Percentiles rank a stretch among this genome's conserved stretches.
Evolutionary conservation across 495 filamentous ascomycete species (phyloP).

Genomic region (Penicillium soppii): DNA sequence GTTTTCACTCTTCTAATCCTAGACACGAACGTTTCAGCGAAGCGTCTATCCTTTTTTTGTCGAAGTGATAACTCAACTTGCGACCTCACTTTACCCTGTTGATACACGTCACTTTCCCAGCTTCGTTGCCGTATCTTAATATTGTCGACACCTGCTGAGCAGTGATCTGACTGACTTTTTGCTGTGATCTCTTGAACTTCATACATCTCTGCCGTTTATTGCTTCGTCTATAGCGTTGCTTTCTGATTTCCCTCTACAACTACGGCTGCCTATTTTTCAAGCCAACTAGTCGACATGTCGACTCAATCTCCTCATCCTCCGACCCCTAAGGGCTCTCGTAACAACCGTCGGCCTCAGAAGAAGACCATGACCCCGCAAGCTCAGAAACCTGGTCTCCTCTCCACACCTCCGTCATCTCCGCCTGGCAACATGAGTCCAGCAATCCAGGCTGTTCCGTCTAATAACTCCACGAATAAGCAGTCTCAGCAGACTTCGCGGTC

Average conservation of each 20-base stretch:
- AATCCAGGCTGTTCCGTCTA: slow-evolving; percentile 33
- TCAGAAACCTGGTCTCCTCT: slow-evolving; percentile 31
- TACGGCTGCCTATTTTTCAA: slow-evolving; percentile 52
- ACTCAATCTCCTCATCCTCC: slow-evolving; percentile 39
- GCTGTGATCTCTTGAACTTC: slow-evolving; percentile 13
- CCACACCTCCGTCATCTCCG: slow-evolving; percentile 47
- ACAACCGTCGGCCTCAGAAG: slow-evolving; percentile 38
- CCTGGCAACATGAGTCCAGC: slow-evolving; percentile 39
- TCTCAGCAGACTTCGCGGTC: slow-evolving; percentile 33
- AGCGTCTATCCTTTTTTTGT: slow-evolving; percentile 16
- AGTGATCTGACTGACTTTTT: slow-evolving; percentile 30
- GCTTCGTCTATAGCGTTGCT: slow-evolving; percentile 19
- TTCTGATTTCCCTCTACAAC: slow-evolving; percentile 21
- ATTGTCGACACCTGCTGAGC: slow-evolving; percentile 38
- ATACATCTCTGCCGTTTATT: slow-evolving; percentile 4
- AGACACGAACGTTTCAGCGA: slow-evolving; percentile 13
- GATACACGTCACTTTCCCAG: slow-evolving; percentile 12
- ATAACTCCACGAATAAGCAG: slow-evolving; percentile 36
- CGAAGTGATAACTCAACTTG: slow-evolving; percentile 7
- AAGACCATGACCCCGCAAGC: slow-evolving; percentile 33
- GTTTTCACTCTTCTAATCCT: slow-evolving; percentile 15
- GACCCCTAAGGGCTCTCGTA: slow-evolving; percentile 41
- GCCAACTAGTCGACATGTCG: slow-evolving; percentile 44
- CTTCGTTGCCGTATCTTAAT: slow-evolving; percentile 21
- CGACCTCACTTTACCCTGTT: not conserved